Evolutionary conservation across 78 protist species (phyloP).

Genomic region (Salpingoeca rosetta): DNA sequence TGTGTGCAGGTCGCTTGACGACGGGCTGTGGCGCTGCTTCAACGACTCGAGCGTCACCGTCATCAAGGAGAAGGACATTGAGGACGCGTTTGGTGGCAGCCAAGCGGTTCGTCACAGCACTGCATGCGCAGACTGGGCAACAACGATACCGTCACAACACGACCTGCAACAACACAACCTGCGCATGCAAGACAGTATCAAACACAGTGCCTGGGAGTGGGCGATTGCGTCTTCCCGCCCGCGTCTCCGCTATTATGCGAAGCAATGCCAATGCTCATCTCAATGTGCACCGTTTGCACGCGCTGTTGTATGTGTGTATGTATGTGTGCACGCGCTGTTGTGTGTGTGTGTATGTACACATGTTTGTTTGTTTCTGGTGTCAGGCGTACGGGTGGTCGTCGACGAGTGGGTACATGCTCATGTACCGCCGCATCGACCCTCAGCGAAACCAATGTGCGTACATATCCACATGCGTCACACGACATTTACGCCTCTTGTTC

Average conservation of each 20-base stretch:
- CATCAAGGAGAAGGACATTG: not conserved
- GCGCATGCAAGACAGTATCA: not conserved
- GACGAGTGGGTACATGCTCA: slow-evolving; percentile 18
- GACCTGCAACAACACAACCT: not conserved
- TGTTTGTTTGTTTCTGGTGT: too few relatives aligned
- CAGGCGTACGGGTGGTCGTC: too few relatives aligned
- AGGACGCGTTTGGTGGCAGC: not conserved
- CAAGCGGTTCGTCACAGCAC: too few relatives aligned
- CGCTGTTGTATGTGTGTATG: too few relatives aligned
- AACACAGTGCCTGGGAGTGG: not conserved
- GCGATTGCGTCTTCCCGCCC: not conserved
- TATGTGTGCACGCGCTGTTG: too few relatives aligned
- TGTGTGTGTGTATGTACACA: not conserved
- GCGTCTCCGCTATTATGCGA: not conserved
- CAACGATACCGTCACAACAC: too few relatives aligned
- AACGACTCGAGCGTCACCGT: slow-evolving; percentile 32
- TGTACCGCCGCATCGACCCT: slow-evolving; percentile 23
- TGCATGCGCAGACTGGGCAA: too few relatives aligned
- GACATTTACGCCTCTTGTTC: not conserved
- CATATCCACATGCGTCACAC: too few relatives aligned
- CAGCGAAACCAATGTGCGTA: not conserved
- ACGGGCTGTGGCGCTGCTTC: slow-evolving; percentile 34
- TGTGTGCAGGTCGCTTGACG: not conserved
- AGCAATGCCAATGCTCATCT: too few relatives aligned
- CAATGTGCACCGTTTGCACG: too few relatives aligned